Percentiles rank a stretch among this genome's conserved stretches.
Conservation (phyloP, 1,284 basidiomycete species). For the Austroboletus niveus region DNA sequence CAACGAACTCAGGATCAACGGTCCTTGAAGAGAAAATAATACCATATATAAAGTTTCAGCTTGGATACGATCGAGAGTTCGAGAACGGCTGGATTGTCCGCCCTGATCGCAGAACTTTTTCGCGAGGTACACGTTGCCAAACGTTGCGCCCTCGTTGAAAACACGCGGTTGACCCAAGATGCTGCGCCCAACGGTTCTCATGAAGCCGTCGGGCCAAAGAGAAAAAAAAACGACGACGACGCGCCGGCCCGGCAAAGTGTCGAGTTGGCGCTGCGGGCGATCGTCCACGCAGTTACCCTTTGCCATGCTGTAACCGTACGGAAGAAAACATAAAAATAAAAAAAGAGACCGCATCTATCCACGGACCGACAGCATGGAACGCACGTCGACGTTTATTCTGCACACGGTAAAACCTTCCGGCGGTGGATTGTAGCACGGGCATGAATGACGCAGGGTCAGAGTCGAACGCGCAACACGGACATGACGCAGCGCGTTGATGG, state of each 20-base stretch:
- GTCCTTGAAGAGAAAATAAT: background rate
- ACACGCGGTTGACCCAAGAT: conserved; percentile 15
- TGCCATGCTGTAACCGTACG: background rate
- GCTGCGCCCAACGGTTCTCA: conserved; percentile 9
- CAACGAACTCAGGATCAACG: background rate
- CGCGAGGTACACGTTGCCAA: background rate
- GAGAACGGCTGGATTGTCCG: background rate
- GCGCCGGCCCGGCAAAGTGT: background rate
- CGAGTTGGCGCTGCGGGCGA: background rate
- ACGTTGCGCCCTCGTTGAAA: conserved; percentile 22
- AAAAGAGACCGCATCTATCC: background rate
- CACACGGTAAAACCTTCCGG: conserved; percentile 6
- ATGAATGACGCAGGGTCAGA: conserved; percentile 13
- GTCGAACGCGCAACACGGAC: conserved; percentile 15
- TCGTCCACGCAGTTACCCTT: background rate
- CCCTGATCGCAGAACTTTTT: conserved; percentile 4
- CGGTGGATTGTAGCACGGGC: background rate
- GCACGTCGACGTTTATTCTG: conserved; percentile 4
- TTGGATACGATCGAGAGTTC: conserved; percentile 7
- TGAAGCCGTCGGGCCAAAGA: background rate
- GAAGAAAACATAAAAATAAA: background rate
- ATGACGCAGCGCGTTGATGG: conserved; percentile 15
- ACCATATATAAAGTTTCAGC: background rate
- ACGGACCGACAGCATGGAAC: conserved; percentile 7
- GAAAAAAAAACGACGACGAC: background rate